Evolutionary conservation across 768 basidiomycete species (phyloP), one percentile per base, ranked within the genome.

Genomic region (Rhodosporidiobolus sp.): DNA sequence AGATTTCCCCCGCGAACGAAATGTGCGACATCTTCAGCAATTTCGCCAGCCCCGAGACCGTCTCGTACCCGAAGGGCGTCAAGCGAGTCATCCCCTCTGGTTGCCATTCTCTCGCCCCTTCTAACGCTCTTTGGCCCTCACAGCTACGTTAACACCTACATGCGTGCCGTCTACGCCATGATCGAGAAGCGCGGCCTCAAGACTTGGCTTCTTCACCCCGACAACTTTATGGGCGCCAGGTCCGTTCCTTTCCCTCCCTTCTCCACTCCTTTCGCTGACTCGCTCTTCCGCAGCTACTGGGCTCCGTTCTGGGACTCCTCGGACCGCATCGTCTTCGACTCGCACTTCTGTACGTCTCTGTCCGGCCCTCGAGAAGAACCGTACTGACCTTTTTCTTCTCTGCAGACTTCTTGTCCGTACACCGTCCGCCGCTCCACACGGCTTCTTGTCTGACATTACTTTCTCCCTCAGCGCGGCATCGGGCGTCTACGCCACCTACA

Each of bases 131-230:
- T n/a, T n/a, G n/a, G n/a, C n/a, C n/a, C n/a, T n/a, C n/a, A n/a
- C n/a, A n/a, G n/a, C 54, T 70, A 64, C 45, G 10, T 63, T 24
- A 70, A 63, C 68, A 35, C 68, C 17, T 70, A 63, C 43, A 32
- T 56, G 5, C 50, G 61, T 28, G 52, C 61, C 43, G 68, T 64
- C 45, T 50, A 70, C 22, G 68, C 62, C 43, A 46, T 55, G 32
- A 43, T 70, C 4, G 50, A 63, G 54, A 50, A 43, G 45, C 35
- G 45, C 11, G 28, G 19, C 4, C 4, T 49, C 3, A 26, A 22
- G 3, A 50, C 20, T 11, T 53, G 6, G 11, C n/a, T 70, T 30
- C 56, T 70, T 53, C 11, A 43, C n/a, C 6, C 1, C 9, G 61
- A 70, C 49, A 45, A 24, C 4, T 64, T 70, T 28, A 54, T 43